phyloP scores from a whole-genome alignment of 225 moss, liverwort and hornwort species.

The Sphagnum tenellum region DNA sequence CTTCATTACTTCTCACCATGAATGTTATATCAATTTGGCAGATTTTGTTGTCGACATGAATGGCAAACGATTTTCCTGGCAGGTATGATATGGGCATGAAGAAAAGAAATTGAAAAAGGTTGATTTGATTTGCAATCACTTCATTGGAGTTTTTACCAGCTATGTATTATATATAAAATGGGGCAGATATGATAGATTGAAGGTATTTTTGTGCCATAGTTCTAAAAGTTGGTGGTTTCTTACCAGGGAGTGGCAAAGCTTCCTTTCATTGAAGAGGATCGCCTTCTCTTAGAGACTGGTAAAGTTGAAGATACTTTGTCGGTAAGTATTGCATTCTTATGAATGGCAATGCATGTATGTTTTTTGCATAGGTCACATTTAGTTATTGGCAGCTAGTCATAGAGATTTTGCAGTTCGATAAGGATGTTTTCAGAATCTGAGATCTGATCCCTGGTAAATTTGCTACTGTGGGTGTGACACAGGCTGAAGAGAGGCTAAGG shows the following conservation, averaged over 20 bases:
- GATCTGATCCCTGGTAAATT: no score
- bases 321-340: slow-evolving; percentile 23
- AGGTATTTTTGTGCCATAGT: no score
- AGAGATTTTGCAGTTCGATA: no score
- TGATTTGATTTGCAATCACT: no score
- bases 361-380: no score
- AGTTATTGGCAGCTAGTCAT: no score
- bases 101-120: no score
- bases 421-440: no score
- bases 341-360: background rate
- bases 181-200: slow-evolving; percentile 1
- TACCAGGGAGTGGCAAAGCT: slow-evolving; percentile 91
- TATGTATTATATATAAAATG: no score
- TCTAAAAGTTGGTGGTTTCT: no score
- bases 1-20: no score
- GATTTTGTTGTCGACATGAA: slow-evolving; percentile 97
- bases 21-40: slow-evolving; percentile 16
- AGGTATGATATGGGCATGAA: slow-evolving; percentile 29
- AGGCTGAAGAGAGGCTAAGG: slow-evolving; percentile 64
- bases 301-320: slow-evolving; percentile 75
- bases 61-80: slow-evolving; percentile 96
- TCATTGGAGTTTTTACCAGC: background rate
- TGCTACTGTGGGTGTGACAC: slow-evolving; percentile 7
- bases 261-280: slow-evolving; percentile 90
- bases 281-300: slow-evolving; percentile 77